These are phyloP conservation scores for Pseudogymnoascus sp. DNA, from an alignment of 2,329 filamentous ascomycete genomes.

Conservation along the genomic window DNA sequence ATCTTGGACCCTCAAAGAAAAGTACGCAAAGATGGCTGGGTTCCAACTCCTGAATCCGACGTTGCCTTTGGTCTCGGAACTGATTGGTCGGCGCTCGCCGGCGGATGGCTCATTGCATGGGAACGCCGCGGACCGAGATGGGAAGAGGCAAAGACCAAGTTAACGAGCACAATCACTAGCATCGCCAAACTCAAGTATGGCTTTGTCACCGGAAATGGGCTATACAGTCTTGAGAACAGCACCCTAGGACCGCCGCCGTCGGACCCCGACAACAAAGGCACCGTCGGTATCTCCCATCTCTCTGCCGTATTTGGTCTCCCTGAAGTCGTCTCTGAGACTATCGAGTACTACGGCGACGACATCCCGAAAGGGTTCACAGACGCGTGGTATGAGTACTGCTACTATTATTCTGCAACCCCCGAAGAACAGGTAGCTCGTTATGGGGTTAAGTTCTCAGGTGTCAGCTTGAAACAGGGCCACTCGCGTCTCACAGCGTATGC, in stretches of 20 bases:
- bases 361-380: constrained; percentile 41
- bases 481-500: constrained; percentile 49
- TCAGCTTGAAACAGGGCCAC: constrained; percentile 46
- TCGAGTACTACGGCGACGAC: constrained; percentile 40
- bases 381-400: constrained; percentile 52
- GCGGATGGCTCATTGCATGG: constrained; percentile 51
- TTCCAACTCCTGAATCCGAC: constrained; percentile 33
- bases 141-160: constrained; percentile 43
- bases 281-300: constrained; percentile 41
- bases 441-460: constrained; percentile 38
- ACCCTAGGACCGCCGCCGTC: constrained; percentile 42
- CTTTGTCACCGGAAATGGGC: constrained; percentile 47
- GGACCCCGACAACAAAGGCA: constrained; percentile 38
- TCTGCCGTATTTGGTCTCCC: constrained; percentile 49
- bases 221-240: constrained; percentile 43
- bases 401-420: constrained; percentile 43
- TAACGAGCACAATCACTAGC: constrained; percentile 40
- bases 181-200: constrained; percentile 48
- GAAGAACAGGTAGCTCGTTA: constrained; percentile 46
- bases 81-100: constrained; percentile 49
- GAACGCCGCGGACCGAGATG: constrained; percentile 46
- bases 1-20: constrained; percentile 49
- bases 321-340: constrained; percentile 48
- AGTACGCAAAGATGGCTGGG: constrained; percentile 44
- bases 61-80: constrained; percentile 47